A percentile compares a stretch with the other conserved stretches of the same genome.
Evolutionary conservation across 192 early-diverging fungal species (phyloP).

Genomic region (Phycomyces nitens): DNA sequence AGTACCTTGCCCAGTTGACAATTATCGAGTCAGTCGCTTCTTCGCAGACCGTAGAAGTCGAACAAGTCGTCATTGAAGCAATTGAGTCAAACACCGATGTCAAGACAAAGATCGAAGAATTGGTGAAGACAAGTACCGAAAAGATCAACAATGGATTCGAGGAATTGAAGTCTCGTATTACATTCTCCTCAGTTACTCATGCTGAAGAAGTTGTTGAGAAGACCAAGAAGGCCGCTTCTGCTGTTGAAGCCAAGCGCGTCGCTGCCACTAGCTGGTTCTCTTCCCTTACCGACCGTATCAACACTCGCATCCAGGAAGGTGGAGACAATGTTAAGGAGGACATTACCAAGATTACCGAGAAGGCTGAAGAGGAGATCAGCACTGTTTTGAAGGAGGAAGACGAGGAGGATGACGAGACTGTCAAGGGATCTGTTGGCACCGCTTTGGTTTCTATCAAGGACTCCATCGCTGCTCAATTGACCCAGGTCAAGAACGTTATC

Average conservation of each 20-base stretch:
- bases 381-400: conserved; percentile 16
- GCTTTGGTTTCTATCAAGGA: not conserved
- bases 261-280: conserved; percentile 9
- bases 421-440: not conserved
- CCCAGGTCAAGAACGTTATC: conserved; percentile 12
- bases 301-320: conserved; percentile 3
- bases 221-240: conserved; percentile 6
- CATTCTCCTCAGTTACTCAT: not conserved
- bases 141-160: conserved; percentile 14
- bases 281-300: not conserved
- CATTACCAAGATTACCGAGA: conserved; percentile 9
- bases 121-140: not conserved
- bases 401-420: conserved; percentile 1
- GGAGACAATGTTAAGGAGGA: conserved; percentile 14
- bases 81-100: conserved; percentile 5
- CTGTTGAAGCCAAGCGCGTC: conserved; percentile 6
- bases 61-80: conserved; percentile 12
- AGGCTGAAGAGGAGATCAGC: conserved; percentile 1
- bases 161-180: conserved; percentile 3
- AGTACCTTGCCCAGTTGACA: conserved; percentile 7
- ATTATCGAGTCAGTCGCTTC: not conserved
- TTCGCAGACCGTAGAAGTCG: conserved; percentile 7
- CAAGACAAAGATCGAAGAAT: conserved; percentile 7
- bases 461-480: not conserved
- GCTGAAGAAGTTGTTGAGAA: conserved; percentile 5